Conservation (phyloP, 2,329 filamentous ascomycete genomes). For the Paraphoma chrysanthemicola region DNA sequence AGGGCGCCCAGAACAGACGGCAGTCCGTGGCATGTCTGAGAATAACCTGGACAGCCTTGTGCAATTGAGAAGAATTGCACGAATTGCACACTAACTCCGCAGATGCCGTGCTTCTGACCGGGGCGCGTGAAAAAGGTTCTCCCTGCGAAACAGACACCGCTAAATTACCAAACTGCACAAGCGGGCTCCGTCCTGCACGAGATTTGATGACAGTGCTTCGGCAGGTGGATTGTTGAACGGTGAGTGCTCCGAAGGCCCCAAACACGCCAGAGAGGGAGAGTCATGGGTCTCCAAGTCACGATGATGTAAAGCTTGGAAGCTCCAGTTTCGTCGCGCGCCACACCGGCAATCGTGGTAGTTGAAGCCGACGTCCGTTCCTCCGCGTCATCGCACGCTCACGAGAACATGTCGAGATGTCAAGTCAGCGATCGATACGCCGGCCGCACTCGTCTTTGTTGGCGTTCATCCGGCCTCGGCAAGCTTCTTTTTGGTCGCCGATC, state of each 20-base stretch:
- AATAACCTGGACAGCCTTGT: neutral
- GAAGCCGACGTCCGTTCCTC: slow-evolving; percentile 9
- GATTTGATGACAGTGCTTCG: slow-evolving; percentile 8
- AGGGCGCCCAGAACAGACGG: neutral
- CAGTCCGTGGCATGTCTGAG: neutral
- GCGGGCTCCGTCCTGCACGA: slow-evolving; percentile 5
- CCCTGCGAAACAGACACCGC: neutral
- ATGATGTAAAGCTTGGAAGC: slow-evolving; percentile 30
- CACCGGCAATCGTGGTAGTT: slow-evolving; percentile 11
- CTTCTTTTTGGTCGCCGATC: slow-evolving; percentile 35
- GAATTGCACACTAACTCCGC: neutral
- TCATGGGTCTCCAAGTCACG: slow-evolving; percentile 11
- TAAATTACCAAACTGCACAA: neutral
- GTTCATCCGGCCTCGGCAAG: slow-evolving; percentile 38
- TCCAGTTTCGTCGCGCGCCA: slow-evolving; percentile 9
- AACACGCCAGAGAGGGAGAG: neutral
- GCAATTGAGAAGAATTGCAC: neutral
- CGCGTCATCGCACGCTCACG: slow-evolving; percentile 23
- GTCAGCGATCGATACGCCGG: slow-evolving; percentile 4
- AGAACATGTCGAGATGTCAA: neutral
- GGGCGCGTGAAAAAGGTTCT: neutral
- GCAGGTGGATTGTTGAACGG: neutral
- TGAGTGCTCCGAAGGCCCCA: neutral
- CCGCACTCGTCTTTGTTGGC: slow-evolving; percentile 29
- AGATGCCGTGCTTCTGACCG: neutral